Percentiles rank a stretch among this genome's conserved stretches.
Evolutionary conservation across 148 eudicot species (phyloP).

Genomic region (Diospyros kaki): DNA sequence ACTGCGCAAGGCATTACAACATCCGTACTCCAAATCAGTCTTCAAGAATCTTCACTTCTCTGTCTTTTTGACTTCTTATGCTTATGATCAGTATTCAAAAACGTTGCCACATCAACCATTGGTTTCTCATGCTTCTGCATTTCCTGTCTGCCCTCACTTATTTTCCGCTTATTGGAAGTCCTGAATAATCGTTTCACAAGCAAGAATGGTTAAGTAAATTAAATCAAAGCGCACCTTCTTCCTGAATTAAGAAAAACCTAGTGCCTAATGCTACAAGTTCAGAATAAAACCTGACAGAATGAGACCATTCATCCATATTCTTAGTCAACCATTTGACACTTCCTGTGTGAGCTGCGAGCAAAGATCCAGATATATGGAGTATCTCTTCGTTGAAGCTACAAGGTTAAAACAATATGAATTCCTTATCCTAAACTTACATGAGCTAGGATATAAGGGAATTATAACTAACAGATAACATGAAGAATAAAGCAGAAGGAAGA

Average conservation of each 20-base stretch:
- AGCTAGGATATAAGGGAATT: not conserved
- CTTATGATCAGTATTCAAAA: conserved; percentile 21
- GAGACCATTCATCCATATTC: conserved; percentile 36
- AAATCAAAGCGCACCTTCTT: not conserved
- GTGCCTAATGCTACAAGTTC: not conserved
- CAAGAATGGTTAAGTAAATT: not conserved
- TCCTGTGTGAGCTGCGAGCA: conserved; percentile 65
- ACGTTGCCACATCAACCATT: conserved; percentile 20
- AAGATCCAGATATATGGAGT: conserved; percentile 72
- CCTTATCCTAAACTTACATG: too few relatives aligned
- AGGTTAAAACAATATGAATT: conserved; percentile 2
- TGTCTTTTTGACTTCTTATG: conserved; percentile 51
- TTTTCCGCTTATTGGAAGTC: conserved; percentile 36
- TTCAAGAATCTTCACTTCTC: conserved; percentile 34
- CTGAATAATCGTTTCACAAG: conserved; percentile 20
- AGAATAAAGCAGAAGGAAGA: too few relatives aligned
- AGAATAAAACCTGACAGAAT: conserved; percentile 41
- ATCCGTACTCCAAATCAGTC: conserved; percentile 1
- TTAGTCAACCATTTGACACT: conserved; percentile 51
- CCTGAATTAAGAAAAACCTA: not conserved
- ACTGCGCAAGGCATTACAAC: not conserved
- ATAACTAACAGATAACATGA: not conserved
- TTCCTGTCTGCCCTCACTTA: conserved; percentile 15
- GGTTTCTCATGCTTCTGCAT: conserved; percentile 27
- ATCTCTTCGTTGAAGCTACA: conserved; percentile 85